Evolutionary conservation across 1,284 basidiomycete species (phyloP).

Genomic region (Xerocomus nothofagi): DNA sequence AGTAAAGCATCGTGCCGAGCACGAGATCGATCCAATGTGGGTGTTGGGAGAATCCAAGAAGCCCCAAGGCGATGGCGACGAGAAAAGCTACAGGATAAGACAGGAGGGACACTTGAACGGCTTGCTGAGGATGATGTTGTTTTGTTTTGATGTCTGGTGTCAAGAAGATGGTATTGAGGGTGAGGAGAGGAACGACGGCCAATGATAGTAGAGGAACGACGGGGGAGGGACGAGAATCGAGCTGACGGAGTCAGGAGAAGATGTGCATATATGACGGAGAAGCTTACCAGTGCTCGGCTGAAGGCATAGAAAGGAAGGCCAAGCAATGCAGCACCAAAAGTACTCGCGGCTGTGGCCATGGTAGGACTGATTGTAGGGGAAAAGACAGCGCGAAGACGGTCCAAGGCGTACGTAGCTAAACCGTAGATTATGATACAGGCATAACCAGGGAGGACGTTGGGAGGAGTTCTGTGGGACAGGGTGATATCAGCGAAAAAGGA

Average conservation of each 20-base stretch:
- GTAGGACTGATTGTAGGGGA: constrained; percentile 55
- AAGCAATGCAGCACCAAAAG: constrained; percentile 62
- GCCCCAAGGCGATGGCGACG: constrained; percentile 48
- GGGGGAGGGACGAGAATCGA: constrained; percentile 38
- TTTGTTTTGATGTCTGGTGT: constrained; percentile 52
- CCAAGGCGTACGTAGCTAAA: constrained; percentile 55
- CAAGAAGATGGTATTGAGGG: constrained; percentile 58
- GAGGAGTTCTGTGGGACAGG: constrained; percentile 46
- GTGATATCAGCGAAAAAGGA: constrained; percentile 56
- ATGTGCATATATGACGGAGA: neutral
- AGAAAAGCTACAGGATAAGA: constrained; percentile 53
- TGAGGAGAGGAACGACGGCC: constrained; percentile 56
- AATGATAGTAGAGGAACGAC: constrained; percentile 55
- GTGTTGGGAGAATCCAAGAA: constrained; percentile 53
- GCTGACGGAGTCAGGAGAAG: constrained; percentile 31
- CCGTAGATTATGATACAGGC: constrained; percentile 60
- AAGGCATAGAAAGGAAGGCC: constrained; percentile 64
- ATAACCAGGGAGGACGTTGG: constrained; percentile 58
- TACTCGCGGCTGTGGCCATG: constrained; percentile 52
- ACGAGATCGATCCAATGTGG: constrained; percentile 56
- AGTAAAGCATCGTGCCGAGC: constrained; percentile 53
- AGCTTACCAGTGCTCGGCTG: constrained; percentile 55
- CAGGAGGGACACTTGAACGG: constrained; percentile 51
- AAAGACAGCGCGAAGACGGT: constrained; percentile 59
- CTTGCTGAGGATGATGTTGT: constrained; percentile 47